phyloP scores from a whole-genome alignment of 306 rosid genomes.

The Vigna reflexopilosa region DNA sequence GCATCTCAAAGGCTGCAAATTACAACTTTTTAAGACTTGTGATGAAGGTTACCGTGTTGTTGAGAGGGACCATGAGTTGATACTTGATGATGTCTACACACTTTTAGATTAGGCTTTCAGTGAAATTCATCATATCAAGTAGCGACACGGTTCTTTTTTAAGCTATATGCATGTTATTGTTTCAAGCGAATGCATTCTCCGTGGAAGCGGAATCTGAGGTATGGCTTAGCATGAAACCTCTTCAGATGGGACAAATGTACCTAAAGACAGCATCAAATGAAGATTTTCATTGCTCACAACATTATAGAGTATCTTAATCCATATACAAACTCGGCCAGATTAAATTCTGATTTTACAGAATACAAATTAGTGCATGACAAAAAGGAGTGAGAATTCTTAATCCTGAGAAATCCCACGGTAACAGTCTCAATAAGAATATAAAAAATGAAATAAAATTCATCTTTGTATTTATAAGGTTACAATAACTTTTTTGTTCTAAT shows the following conservation, averaged over 20 bases:
- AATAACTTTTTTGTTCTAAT: not conserved
- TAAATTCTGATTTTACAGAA: not conserved
- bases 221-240: not conserved
- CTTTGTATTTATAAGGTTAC: not conserved
- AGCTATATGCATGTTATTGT: not conserved
- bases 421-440: not conserved
- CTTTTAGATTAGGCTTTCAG: not conserved
- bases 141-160: not conserved
- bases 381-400: not conserved
- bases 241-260: not conserved
- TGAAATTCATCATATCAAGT: not conserved
- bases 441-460: not conserved
- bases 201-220: conserved; percentile 8
- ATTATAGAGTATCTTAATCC: too few species aligned
- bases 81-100: not conserved
- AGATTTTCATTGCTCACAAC: not conserved
- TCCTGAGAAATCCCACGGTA: not conserved
- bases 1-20: not conserved
- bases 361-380: not conserved
- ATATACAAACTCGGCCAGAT: not conserved
- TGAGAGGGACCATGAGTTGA: not conserved
- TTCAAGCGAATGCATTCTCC: conserved; percentile 7
- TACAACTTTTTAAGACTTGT: not conserved
- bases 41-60: conserved; percentile 2
- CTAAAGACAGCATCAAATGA: conserved; percentile 7